Evolutionary conservation across 1,284 basidiomycete species (phyloP).

Genomic region (Golubevia pallescens): DNA sequence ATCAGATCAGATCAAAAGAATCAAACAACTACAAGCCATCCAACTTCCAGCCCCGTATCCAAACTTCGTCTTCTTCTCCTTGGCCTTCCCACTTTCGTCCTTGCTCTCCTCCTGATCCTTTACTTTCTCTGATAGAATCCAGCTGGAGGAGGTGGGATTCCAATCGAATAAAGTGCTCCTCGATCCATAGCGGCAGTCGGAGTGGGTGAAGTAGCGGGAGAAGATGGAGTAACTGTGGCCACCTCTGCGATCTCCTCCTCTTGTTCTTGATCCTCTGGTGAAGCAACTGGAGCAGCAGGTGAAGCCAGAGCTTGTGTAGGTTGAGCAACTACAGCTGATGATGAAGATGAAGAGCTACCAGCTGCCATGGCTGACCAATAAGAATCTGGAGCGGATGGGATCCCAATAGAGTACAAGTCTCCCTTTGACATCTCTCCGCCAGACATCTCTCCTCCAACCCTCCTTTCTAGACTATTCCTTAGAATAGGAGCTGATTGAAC

Average conservation of each 20-base stretch:
- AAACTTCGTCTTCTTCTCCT: neutral
- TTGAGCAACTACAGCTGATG: neutral
- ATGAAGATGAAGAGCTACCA: neutral
- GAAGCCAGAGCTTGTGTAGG: neutral
- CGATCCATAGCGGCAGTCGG: neutral
- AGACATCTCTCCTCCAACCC: too few relatives aligned
- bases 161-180: neutral
- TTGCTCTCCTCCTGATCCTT: neutral
- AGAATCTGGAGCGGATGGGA: neutral
- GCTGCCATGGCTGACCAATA: neutral
- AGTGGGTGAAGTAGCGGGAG: neutral
- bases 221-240: neutral
- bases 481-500: too few relatives aligned
- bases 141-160: neutral
- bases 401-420: neutral
- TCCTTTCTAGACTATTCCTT: too few relatives aligned
- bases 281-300: neutral
- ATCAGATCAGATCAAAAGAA: too few relatives aligned
- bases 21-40: too few relatives aligned
- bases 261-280: too few relatives aligned
- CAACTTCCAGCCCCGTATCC: neutral
- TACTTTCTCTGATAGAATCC: neutral
- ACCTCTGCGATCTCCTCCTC: too few relatives aligned
- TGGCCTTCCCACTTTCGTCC: neutral
- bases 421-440: neutral